Evolutionary conservation across 1,284 basidiomycete genomes (phyloP), one percentile per base, ranked within the genome.

Genomic region (Trametes polyzona): DNA sequence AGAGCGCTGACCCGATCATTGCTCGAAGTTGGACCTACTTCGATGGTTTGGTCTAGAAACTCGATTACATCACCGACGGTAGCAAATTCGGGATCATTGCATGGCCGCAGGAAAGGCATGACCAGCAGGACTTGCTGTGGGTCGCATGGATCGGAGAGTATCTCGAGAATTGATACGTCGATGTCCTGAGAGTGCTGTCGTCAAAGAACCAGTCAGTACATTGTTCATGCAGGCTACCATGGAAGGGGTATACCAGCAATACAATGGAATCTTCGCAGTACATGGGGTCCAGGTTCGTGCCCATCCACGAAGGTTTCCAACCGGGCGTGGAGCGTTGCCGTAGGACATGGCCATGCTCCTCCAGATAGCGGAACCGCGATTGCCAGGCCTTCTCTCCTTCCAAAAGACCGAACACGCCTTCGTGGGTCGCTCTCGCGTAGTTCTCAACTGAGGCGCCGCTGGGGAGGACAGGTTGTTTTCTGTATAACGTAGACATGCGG

Each of bases 11-110:
- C 7, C 3, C 4, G 21, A 47, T n/a, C 1, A 33, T 14, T 9
- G n/a, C 24, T 3, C 5, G 14, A 16, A 11, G 29, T 14, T 9
- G 14, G 12, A 11, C 61, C 17, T 43, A 71, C 69, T 63, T 69
- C 66, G 1, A 71, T 49, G 3, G 57, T 66, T 41, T 69, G 69
- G 2, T 50, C 24, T 0, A 67, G 52, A 32, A 70, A 67, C 12
- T 69, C 67, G 4, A 69, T 24, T 11, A 66, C 58, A 36, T 71
- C 69, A 0, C 63, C 66, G 11, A 70, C 21, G 9, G 60, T 50
- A 2, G n/a, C 36, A 26, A 67, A 67, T n/a, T 40, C 39, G 2
- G 68, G 68, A 21, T 59, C 33, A 37, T 69, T 58, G 37, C 62
- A 65, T 0, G 57, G 58, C 1, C 64, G 52, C 1, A 70, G 52